Percentiles rank a stretch among this genome's conserved stretches.
These are phyloP conservation scores for Papiliotrema nemorosa DNA, from an alignment of 1,284 basidiomycete genomes.

Conservation along the genomic window DNA sequence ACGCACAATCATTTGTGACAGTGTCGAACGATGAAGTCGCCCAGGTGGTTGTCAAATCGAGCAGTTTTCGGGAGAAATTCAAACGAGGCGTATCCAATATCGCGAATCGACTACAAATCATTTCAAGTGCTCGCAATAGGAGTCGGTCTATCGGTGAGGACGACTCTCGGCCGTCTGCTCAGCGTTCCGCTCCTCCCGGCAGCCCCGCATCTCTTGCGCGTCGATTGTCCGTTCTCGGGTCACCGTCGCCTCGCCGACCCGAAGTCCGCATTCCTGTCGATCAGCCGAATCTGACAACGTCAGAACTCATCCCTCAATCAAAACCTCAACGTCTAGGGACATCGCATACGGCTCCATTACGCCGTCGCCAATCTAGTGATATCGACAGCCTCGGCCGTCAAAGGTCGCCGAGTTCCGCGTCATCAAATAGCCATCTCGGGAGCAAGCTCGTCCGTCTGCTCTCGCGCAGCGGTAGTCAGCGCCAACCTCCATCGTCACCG, in stretches of 20 bases:
- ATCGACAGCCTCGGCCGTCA: constrained; percentile 25
- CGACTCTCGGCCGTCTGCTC: not conserved
- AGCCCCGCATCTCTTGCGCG: not conserved
- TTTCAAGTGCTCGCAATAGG: constrained; percentile 25
- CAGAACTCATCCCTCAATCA: no score
- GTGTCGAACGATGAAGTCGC: constrained; percentile 79
- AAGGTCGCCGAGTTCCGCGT: constrained; percentile 34
- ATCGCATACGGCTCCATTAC: no score
- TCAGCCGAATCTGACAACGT: constrained; percentile 29
- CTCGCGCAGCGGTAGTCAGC: constrained; percentile 27
- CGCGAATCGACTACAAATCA: constrained; percentile 19
- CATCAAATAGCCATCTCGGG: constrained; percentile 20
- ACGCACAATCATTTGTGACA: constrained; percentile 58
- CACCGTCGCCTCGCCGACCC: constrained; percentile 8
- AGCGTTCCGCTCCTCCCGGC: not conserved
- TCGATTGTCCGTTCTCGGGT: not conserved
- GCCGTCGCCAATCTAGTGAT: constrained; percentile 34
- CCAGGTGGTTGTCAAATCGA: constrained; percentile 59
- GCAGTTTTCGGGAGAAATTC: constrained; percentile 37
- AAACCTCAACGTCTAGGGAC: no score
- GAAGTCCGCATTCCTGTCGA: constrained; percentile 20
- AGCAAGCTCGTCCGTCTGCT: constrained; percentile 31
- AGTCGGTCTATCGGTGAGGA: constrained; percentile 26
- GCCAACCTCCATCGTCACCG: constrained; percentile 19
- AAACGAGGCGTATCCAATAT: constrained; percentile 33